Percentiles rank a stretch among this genome's conserved stretches.
These are phyloP conservation scores for Beauveria australis DNA, from an alignment of 2,329 filamentous ascomycete genomes.

Conservation along the genomic window DNA sequence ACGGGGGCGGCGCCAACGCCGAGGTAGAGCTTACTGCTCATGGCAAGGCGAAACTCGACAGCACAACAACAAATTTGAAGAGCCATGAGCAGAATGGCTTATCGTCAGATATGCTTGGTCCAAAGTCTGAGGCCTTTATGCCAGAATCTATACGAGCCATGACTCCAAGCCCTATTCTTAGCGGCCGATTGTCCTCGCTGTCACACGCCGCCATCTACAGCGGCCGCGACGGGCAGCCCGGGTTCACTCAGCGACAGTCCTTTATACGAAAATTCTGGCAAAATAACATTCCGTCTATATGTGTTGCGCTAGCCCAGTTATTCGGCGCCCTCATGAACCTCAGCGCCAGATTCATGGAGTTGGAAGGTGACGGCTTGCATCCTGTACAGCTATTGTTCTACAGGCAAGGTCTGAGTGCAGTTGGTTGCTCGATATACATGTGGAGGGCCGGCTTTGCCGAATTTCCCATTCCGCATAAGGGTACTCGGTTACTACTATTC, in stretches of 20 bases:
- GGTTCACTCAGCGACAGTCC: conserved; percentile 6
- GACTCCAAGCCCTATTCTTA: conserved; percentile 17
- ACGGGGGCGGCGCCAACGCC: background rate
- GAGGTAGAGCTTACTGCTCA: background rate
- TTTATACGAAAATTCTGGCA: conserved; percentile 41
- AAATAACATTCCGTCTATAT: conserved; percentile 61
- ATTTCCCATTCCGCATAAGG: conserved; percentile 60
- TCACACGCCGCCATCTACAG: conserved; percentile 10
- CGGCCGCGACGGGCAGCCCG: background rate
- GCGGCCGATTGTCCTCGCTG: conserved; percentile 14
- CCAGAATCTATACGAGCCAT: conserved; percentile 1
- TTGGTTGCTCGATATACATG: conserved; percentile 65
- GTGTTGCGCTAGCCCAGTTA: conserved; percentile 68
- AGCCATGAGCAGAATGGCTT: background rate
- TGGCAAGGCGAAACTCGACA: background rate
- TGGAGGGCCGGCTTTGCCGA: conserved; percentile 58
- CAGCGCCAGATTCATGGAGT: conserved; percentile 65
- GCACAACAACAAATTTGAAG: background rate
- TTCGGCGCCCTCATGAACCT: conserved; percentile 86
- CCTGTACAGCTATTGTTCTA: conserved; percentile 79
- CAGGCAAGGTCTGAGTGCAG: conserved; percentile 65
- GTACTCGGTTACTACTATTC: conserved; percentile 60
- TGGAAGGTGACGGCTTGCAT: conserved; percentile 64
- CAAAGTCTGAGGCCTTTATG: background rate
- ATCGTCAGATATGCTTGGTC: background rate